Conservation (phyloP, 805 yeast genomes). For the Saccharomycopsis amapae region DNA sequence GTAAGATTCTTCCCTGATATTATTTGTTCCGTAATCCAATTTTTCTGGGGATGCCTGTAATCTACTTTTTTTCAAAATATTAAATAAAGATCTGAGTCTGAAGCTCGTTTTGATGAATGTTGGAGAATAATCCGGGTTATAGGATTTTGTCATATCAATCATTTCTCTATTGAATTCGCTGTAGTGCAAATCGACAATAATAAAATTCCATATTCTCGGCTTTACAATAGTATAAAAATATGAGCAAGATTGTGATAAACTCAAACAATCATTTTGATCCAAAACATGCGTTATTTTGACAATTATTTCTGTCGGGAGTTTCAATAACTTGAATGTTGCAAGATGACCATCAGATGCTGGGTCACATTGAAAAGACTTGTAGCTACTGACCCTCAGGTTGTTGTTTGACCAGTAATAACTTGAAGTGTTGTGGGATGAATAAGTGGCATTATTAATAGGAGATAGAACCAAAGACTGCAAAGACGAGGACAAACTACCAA, state of each 20-base stretch:
- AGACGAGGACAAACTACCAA: background rate
- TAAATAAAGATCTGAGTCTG: constrained; percentile 5
- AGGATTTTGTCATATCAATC: background rate
- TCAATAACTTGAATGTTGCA: constrained; percentile 4
- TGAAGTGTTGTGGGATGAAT: too few species aligned
- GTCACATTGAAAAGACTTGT: background rate
- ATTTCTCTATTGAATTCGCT: constrained; percentile 13
- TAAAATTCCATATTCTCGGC: constrained; percentile 8
- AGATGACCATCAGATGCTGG: background rate
- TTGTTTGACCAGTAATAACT: background rate
- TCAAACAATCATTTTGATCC: constrained; percentile 12
- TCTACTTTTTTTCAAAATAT: background rate
- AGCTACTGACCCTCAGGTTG: background rate
- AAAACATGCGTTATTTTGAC: background rate
- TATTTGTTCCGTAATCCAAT: background rate
- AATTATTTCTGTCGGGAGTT: constrained; percentile 10
- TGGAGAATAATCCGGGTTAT: background rate
- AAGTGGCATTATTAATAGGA: too few species aligned
- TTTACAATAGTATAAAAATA: background rate
- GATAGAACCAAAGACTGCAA: background rate
- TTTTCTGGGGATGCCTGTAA: background rate
- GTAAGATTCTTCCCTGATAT: background rate
- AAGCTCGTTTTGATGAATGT: constrained; percentile 16
- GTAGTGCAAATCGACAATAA: constrained; percentile 10
- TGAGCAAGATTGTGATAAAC: constrained; percentile 6